phyloP scores from a whole-genome alignment of 495 filamentous ascomycete genomes.

The Lasiosphaeria hispida region DNA sequence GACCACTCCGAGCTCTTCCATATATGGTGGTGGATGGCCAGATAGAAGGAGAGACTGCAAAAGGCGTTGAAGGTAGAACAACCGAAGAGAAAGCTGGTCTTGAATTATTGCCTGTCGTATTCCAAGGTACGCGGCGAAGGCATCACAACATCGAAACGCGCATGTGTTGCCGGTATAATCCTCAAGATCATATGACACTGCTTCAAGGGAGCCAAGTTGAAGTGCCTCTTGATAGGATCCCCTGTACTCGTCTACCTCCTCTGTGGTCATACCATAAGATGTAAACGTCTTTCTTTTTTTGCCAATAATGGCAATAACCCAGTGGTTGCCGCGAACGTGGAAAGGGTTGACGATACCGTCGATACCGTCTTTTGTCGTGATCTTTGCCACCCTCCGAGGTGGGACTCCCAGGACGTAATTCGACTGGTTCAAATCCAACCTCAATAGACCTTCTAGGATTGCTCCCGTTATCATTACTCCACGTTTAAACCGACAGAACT shows the following conservation, averaged over 20 bases:
- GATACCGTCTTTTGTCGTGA: background rate
- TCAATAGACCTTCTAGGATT: background rate
- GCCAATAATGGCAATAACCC: background rate
- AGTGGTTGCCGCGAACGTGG: background rate
- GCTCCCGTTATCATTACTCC: background rate
- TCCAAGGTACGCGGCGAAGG: background rate
- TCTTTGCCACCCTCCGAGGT: background rate
- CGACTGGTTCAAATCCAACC: background rate
- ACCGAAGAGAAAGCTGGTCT: constrained; percentile 7
- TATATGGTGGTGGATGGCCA: too few relatives aligned
- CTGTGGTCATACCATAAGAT: background rate
- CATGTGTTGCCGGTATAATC: constrained; percentile 1
- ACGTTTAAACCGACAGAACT: background rate
- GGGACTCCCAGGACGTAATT: background rate
- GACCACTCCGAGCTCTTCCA: too few relatives aligned
- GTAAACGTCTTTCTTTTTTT: background rate
- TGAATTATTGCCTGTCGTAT: background rate
- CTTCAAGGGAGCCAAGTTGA: constrained; percentile 2
- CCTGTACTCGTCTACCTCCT: background rate
- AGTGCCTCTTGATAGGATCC: constrained; percentile 1
- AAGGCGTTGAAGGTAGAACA: constrained; percentile 12
- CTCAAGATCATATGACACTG: background rate
- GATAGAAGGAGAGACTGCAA: constrained; percentile 8
- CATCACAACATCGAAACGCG: background rate
- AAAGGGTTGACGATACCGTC: too few relatives aligned